These are phyloP conservation scores for Hypoxylon rubiginosum DNA, from an alignment of 2,329 filamentous ascomycete genomes.

Conservation along the genomic window DNA sequence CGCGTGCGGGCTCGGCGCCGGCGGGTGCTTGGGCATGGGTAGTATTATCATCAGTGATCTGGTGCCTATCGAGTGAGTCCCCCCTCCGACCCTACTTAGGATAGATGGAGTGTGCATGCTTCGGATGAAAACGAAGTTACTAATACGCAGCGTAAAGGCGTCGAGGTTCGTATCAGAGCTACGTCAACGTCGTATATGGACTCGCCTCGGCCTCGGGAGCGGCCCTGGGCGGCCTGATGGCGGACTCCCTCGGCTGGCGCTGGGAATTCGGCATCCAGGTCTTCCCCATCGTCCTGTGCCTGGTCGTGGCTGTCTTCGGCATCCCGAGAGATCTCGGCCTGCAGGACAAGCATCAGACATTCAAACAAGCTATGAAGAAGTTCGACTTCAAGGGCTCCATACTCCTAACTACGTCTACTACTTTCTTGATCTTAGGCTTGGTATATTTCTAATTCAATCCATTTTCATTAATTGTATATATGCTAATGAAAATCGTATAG, in stretches of 20 bases:
- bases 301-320: constrained; percentile 60
- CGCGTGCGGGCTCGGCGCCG: constrained; percentile 79
- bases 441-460: constrained; percentile 54
- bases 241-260: constrained; percentile 78
- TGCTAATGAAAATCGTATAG: constrained; percentile 48
- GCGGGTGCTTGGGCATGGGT: constrained; percentile 76
- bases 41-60: constrained; percentile 80
- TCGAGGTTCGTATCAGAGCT: constrained; percentile 79
- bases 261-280: constrained; percentile 78
- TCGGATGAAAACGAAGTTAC: neutral
- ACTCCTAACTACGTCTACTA: constrained; percentile 65
- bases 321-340: constrained; percentile 68
- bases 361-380: constrained; percentile 63
- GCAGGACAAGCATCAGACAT: constrained; percentile 59
- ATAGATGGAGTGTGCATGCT: constrained; percentile 16
- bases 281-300: constrained; percentile 62
- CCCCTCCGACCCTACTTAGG: neutral
- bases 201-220: constrained; percentile 72
- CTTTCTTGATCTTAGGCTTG: constrained; percentile 70
- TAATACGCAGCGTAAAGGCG: constrained; percentile 47
- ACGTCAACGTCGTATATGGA: constrained; percentile 76
- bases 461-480: neutral
- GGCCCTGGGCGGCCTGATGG: constrained; percentile 77
- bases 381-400: constrained; percentile 71
- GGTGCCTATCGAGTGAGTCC: constrained; percentile 75